Conservation (phyloP, 2,329 filamentous ascomycete species). For the Clathrospora elynae region DNA sequence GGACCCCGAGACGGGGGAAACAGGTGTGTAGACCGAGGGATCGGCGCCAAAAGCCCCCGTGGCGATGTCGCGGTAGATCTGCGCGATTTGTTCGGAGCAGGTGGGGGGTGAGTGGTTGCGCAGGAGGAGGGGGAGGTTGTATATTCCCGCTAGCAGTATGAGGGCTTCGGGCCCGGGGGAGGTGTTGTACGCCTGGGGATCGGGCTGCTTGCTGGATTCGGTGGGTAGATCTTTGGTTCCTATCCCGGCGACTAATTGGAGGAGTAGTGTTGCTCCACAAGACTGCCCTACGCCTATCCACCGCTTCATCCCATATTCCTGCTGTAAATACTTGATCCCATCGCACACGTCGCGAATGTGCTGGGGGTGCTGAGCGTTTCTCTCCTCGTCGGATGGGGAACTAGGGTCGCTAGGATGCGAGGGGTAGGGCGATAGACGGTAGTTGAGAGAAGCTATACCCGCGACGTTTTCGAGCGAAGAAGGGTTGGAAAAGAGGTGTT, state of each 20-base stretch:
- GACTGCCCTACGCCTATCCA: slow-evolving; percentile 68
- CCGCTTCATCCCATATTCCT: slow-evolving; percentile 51
- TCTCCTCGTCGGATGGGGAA: slow-evolving; percentile 53
- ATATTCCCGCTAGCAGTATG: slow-evolving; percentile 69
- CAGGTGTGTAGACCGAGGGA: slow-evolving; percentile 31
- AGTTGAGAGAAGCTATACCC: slow-evolving; percentile 68
- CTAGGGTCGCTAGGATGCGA: slow-evolving; percentile 53
- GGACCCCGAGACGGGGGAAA: slow-evolving; percentile 58
- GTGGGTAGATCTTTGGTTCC: too few relatives aligned
- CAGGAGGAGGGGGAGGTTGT: slow-evolving; percentile 64
- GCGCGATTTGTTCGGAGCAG: slow-evolving; percentile 36
- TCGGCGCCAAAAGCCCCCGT: slow-evolving; percentile 63
- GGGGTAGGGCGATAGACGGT: slow-evolving; percentile 63
- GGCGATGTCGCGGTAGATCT: slow-evolving; percentile 65
- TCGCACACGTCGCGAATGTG: slow-evolving; percentile 64
- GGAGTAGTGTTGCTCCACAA: slow-evolving; percentile 66
- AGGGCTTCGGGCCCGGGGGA: slow-evolving; percentile 51
- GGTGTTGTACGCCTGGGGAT: too few relatives aligned
- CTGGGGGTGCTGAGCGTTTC: slow-evolving; percentile 62
- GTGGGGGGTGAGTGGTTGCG: slow-evolving; percentile 48
- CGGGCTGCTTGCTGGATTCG: too few relatives aligned
- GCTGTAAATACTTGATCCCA: slow-evolving; percentile 59
- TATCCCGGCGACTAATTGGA: slow-evolving; percentile 56
- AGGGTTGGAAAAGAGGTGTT: slow-evolving; percentile 38
- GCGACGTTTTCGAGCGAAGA: slow-evolving; percentile 50